These are phyloP conservation scores for Paracoccidioides lutzii DNA, from an alignment of 2,329 filamentous ascomycete genomes.

Conservation along the genomic window DNA sequence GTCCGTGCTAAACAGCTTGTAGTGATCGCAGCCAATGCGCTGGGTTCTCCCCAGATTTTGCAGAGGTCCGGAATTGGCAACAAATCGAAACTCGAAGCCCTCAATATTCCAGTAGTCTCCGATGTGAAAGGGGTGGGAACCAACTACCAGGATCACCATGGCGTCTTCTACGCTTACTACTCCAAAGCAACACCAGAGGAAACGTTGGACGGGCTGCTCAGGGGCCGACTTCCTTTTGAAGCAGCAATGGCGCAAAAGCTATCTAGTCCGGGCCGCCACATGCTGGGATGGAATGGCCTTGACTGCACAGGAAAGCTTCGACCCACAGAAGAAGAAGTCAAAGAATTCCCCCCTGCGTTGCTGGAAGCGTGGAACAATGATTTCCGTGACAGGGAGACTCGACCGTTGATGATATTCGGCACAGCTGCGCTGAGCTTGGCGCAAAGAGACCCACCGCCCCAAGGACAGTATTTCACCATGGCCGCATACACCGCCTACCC, in stretches of 20 bases:
- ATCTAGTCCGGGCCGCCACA: slow-evolving; percentile 24
- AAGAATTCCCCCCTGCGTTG: background rate
- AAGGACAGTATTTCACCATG: slow-evolving; percentile 41
- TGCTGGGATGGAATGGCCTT: slow-evolving; percentile 46
- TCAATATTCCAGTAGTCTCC: slow-evolving; percentile 35
- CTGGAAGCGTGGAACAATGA: slow-evolving; percentile 1
- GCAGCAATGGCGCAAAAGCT: slow-evolving; percentile 34
- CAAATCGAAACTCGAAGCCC: slow-evolving; percentile 35
- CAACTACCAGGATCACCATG: slow-evolving; percentile 45
- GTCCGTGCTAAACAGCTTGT: slow-evolving; percentile 45
- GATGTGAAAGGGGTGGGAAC: slow-evolving; percentile 42
- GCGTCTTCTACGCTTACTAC: slow-evolving; percentile 42
- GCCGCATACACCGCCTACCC: slow-evolving; percentile 47
- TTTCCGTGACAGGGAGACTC: slow-evolving; percentile 1
- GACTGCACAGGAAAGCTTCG: slow-evolving; percentile 46
- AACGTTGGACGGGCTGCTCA: slow-evolving; percentile 43
- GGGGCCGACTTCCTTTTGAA: slow-evolving; percentile 35
- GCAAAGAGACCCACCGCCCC: slow-evolving; percentile 21
- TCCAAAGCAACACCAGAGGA: slow-evolving; percentile 34
- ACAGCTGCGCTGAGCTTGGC: slow-evolving; percentile 13
- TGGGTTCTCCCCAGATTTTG: slow-evolving; percentile 40
- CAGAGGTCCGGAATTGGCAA: slow-evolving; percentile 52
- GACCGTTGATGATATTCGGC: slow-evolving; percentile 7
- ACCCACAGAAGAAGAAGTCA: slow-evolving; percentile 38
- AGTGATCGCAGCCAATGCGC: slow-evolving; percentile 30